Base-by-base conservation (phyloP, 768 basidiomycete genomes). In the Lactifluus subvellereus region DNA sequence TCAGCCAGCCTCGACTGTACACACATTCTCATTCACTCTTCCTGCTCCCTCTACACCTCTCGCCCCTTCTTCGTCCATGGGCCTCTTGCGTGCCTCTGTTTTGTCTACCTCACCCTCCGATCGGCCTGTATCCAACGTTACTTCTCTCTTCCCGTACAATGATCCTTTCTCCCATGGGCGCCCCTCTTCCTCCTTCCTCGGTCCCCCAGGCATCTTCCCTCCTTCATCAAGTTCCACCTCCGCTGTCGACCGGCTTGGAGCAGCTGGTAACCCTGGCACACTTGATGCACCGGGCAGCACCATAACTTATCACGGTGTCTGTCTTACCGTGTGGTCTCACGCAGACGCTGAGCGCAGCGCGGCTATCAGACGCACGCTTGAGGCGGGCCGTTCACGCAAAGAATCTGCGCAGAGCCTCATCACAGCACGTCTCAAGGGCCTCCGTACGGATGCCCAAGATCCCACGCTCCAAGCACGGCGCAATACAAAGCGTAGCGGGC, bases 241-340 rank as follows among this genome's bases (percentile, higher is more conserved):
- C 30, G 67, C 69, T 54, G 63, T 68, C 9, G 54, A 65, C 54
- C 69, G 69, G 49, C 55, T 63, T 16, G 67, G 60, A 14, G 32
- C 43, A 27, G 53, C 52, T 16, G 57, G 50, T 27, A 59, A 48
- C 16, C 38, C 38, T 30, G 20, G 18, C 42, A 8, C 60, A 14
- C 11, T 54, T 20, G 61, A 65, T 11, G 66, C 71, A 51, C 66
- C 59, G 1, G 71, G 76, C 64, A 81, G 76, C 69, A 85, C 79
- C 30, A 73, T 91, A 64, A 86, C 88, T 9, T 96, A 92, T 72
- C 85, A 97, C 71, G 94, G 93, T 52, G 93, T 96, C 42, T 93
- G 92, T 68, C 79, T 98, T 62, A 94, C 93, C 1, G 92, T 97
- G 2, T 98, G 94, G 94, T 93, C 91, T 4, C 94, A 95, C 70